A percentile compares a stretch with the other conserved stretches of the same genome.
These are phyloP conservation scores for Metarhizium album DNA, from an alignment of 2,329 filamentous ascomycete species.

Conservation along the genomic window DNA sequence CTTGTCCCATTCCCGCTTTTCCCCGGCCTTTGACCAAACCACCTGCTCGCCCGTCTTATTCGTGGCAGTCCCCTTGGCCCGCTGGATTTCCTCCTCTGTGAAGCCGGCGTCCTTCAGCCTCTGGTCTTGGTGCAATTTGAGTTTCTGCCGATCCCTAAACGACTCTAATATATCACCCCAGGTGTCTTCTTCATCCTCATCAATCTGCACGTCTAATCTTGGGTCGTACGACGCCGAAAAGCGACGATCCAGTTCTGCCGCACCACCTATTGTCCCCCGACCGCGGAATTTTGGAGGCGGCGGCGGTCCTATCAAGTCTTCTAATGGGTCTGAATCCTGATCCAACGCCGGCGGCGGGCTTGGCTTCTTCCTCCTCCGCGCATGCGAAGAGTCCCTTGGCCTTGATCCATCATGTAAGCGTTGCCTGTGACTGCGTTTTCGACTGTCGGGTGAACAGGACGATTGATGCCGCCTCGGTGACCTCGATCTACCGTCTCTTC, in stretches of 20 bases:
- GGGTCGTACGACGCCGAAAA: constrained; percentile 60
- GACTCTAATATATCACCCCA: constrained; percentile 77
- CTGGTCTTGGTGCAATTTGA: constrained; percentile 65
- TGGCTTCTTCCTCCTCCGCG: background rate
- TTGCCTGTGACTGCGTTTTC: constrained; percentile 21
- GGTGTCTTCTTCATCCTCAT: constrained; percentile 43
- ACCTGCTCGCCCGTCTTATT: constrained; percentile 55
- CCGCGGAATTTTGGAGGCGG: constrained; percentile 49
- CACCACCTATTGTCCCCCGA: constrained; percentile 51
- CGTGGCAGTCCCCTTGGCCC: constrained; percentile 45
- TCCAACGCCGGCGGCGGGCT: background rate
- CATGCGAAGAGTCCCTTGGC: background rate
- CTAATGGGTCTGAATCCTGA: constrained; percentile 55
- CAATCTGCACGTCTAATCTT: constrained; percentile 42
- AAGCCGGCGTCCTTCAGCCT: constrained; percentile 70
- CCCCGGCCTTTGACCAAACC: constrained; percentile 59
- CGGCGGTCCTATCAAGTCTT: constrained; percentile 67
- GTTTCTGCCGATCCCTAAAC: constrained; percentile 67
- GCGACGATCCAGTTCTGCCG: constrained; percentile 65
- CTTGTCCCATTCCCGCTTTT: constrained; percentile 51
- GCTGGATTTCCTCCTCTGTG: constrained; percentile 57
- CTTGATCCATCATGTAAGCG: constrained; percentile 14
- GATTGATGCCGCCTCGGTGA: constrained; percentile 17
- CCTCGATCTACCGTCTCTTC: constrained; percentile 10
- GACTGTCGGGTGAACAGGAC: constrained; percentile 22